Evolutionary conservation across 202 grass and related monocot species (phyloP).

Genomic region (Brachypodium distachyon): DNA sequence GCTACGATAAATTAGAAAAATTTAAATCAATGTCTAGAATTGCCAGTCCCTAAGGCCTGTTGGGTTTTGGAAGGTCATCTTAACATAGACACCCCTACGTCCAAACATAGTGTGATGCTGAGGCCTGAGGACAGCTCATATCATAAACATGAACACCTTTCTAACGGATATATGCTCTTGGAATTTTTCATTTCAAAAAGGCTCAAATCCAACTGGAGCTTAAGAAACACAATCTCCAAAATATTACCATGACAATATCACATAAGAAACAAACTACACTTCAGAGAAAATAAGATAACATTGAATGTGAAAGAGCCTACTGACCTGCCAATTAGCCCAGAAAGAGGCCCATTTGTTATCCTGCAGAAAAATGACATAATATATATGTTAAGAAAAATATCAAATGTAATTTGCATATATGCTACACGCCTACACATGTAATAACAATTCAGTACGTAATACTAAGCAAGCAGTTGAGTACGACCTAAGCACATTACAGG

Average conservation of each 20-base stretch:
- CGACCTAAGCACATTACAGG: background rate
- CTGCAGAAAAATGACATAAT: constrained; percentile 39
- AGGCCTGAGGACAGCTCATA: background rate
- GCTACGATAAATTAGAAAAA: background rate
- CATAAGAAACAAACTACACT: background rate
- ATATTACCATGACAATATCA: background rate
- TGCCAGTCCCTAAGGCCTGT: background rate
- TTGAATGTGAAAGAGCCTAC: constrained; percentile 23
- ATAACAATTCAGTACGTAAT: background rate
- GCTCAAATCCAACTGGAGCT: background rate
- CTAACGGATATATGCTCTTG: background rate
- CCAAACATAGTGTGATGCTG: background rate
- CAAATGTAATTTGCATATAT: background rate
- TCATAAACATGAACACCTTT: background rate
- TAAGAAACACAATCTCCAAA: background rate
- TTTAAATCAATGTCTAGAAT: background rate
- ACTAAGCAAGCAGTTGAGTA: too few species aligned
- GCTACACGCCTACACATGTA: background rate
- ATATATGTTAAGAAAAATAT: background rate
- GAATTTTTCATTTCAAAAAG: background rate
- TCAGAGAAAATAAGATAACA: background rate
- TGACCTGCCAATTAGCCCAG: constrained; percentile 88
- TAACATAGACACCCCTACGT: background rate
- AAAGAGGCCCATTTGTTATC: constrained; percentile 94
- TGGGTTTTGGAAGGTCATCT: background rate